Evolutionary conservation across 495 filamentous ascomycete genomes (phyloP), one percentile per base, ranked within the genome.

Genomic region (Amphirosellinia nigrospora): DNA sequence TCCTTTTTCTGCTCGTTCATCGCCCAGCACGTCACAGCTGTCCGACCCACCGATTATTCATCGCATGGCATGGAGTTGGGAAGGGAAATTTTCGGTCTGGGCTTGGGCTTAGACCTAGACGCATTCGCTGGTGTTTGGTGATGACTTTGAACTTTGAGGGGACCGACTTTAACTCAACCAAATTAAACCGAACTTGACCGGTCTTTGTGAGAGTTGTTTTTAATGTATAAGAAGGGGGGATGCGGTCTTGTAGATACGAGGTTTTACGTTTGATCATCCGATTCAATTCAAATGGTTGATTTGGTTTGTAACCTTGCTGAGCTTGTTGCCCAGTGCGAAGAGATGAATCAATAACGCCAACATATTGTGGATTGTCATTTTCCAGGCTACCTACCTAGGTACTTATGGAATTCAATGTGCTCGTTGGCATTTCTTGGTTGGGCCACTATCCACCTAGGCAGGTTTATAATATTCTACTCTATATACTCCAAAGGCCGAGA

Each of bases 41-140:
- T 8, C 46, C 30, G 34, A 38, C 30, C 55, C n/a, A 28, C 45
- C 53, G 43, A 62, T 43, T 32, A 19, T 32, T 53, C 19, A 53
- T 45, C 34, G 34, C 66, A 69, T 69, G 41, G 66, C 66, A 69
- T 36, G 66, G 66, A 69, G 66, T 69, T 69, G 43, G 36, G 0
- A 26, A 13, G 21, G n/a, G 36, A 58, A 58, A 21, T n/a, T 19
- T 16, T 60, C 13, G 41, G 16, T 43, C n/a, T 48, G 34, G 32
- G 6, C 43, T 30, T 69, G 36, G 58, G n/a, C 34, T 21, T 65
- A 41, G 30, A 53, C 46, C 46, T 52, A 52, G 43, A 53, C 55
- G 55, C 66, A 69, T 69, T 69, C 10, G 45, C 66, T 69, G 66
- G 56, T 36, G 66, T 62, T 62, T 30, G 30, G 7, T 36, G 9